Base-by-base conservation (phyloP, 2,329 filamentous ascomycete genomes). In the Rhexocercosporidium sp. region DNA sequence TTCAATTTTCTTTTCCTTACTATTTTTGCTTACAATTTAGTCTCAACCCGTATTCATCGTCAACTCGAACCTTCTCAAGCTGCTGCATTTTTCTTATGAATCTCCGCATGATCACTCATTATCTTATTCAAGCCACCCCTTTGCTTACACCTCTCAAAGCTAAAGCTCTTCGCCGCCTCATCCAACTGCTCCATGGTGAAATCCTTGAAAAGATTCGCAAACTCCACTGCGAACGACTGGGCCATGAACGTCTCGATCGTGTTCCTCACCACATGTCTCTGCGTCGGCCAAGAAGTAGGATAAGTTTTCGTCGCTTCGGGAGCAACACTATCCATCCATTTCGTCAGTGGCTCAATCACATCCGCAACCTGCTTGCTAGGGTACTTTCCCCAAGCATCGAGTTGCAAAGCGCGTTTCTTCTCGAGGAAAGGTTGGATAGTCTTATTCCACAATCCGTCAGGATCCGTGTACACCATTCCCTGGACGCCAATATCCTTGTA, bases 401-500 rank as follows among this genome's bases (percentile, higher is more conserved):
- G 78, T 27, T 84, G 83, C 2, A 86, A 78, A 0, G 74, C 72
- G 9, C 82, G 79, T 74, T 89, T 89, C 78, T 88, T 89, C 57
- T 82, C 81, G 0, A 88, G 74, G 63, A 88, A 86, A 0, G 82
- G 80, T 20, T 79, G 73, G 49, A 88, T 81, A 2, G 83, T 81
- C 25, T 79, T 79, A 75, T 86, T 86, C 77, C 85, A 87, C 1
- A 79, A 71, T 8, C 80, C 82, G 12, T 82, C 59, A 12, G 71
- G 69, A 27, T 65, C 49, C 7, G 83, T 78, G 67, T 85, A 82
- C 0, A 85, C 78, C 84, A 88, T 86, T 6, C 85, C 85, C 74
- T 87, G 84, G 53, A 84, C 80, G 0, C 85, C 84, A 46, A 87
- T 82, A 66, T 88, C 85, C 73, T 87, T 88, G 76, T 86, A 87